Evolutionary conservation across 1,284 basidiomycete species (phyloP), one percentile per base, ranked within the genome.

Genomic region (Xerocomus minutiporus): DNA sequence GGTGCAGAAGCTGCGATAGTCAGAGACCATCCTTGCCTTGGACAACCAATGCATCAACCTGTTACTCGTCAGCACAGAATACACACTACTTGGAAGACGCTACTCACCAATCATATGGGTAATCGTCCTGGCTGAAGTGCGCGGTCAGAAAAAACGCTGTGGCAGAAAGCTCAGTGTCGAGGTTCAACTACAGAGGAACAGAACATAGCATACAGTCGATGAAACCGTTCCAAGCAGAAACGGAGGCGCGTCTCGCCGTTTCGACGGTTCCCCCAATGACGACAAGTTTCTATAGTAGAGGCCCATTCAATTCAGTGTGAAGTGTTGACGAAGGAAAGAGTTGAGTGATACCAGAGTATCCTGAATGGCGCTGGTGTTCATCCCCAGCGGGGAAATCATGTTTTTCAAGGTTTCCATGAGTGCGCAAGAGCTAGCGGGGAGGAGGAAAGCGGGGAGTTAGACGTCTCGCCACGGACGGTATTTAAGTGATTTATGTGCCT

Each of bases 31-130:
- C 29, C 55, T 52, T 61, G 83, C 88, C 79, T 91, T 91, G 25
- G 87, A 78, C 44, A 91, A 74, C 88, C 88, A 91, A 62, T 90
- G 85, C 87, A 91, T 89, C 59, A 91, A 67, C 88, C 88, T 88
- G 60, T 17, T 39, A 32, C 46, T 47, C 20, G n/a, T 57, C 45
- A 58, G 57, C 35, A 17, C 28, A 44, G 47, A 48, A 57, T 34
- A 56, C 47, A 17, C 51, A 15, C 31, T 53, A 9, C 36, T 42
- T 17, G 36, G 26, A 57, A 25, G 48, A 55, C 17, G 45, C 25
- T 42, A 5, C 56, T 57, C 65, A 88, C 86, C 87, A 90, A 64
- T 90, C 87, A 63, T 89, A 89, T 3, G 87, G 87, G 59, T 89
- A 91, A 62, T 91, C 89, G 59, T 91, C 88, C 61, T 90, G 84